Evolutionary conservation across 2,329 filamentous ascomycete species (phyloP).

Genomic region (Hyphodiscus sp.): DNA sequence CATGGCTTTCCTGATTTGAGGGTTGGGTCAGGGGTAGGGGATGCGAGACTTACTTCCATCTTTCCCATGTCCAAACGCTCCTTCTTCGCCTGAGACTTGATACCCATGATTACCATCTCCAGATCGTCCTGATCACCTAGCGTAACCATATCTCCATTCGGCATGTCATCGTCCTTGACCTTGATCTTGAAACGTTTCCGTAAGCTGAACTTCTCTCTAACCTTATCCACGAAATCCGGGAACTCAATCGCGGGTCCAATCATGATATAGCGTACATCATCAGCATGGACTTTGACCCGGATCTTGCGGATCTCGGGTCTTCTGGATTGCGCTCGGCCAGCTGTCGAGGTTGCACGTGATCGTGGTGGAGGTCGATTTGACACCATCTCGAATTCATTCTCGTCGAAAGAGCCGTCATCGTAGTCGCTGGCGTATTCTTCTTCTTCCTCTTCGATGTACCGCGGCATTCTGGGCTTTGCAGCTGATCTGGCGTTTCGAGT

Average conservation of each 20-base stretch:
- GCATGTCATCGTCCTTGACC: slow-evolving; percentile 71
- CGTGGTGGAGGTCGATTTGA: slow-evolving; percentile 43
- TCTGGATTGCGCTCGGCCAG: slow-evolving; percentile 45
- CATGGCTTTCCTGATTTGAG: background rate
- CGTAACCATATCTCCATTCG: slow-evolving; percentile 86
- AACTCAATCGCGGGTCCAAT: slow-evolving; percentile 68
- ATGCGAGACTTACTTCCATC: slow-evolving; percentile 70
- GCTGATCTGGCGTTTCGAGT: slow-evolving; percentile 33
- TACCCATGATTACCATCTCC: slow-evolving; percentile 73
- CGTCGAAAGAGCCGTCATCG: slow-evolving; percentile 64
- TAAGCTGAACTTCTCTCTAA: slow-evolving; percentile 82
- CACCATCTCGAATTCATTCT: slow-evolving; percentile 76
- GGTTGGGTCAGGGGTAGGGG: background rate
- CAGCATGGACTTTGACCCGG: slow-evolving; percentile 84
- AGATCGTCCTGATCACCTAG: slow-evolving; percentile 95
- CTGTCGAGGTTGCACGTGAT: slow-evolving; percentile 33
- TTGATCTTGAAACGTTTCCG: slow-evolving; percentile 79
- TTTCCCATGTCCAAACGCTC: slow-evolving; percentile 80
- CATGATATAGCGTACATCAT: slow-evolving; percentile 91
- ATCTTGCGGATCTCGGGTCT: slow-evolving; percentile 68
- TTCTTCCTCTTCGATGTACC: slow-evolving; percentile 76
- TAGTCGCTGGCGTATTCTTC: slow-evolving; percentile 69
- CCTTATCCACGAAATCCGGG: slow-evolving; percentile 67
- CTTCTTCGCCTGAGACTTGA: slow-evolving; percentile 61
- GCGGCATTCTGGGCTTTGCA: slow-evolving; percentile 41